Percentiles rank a stretch among this genome's conserved stretches.
These are phyloP conservation scores for Lactarius vividus DNA, from an alignment of 768 basidiomycete species.

Conservation along the genomic window DNA sequence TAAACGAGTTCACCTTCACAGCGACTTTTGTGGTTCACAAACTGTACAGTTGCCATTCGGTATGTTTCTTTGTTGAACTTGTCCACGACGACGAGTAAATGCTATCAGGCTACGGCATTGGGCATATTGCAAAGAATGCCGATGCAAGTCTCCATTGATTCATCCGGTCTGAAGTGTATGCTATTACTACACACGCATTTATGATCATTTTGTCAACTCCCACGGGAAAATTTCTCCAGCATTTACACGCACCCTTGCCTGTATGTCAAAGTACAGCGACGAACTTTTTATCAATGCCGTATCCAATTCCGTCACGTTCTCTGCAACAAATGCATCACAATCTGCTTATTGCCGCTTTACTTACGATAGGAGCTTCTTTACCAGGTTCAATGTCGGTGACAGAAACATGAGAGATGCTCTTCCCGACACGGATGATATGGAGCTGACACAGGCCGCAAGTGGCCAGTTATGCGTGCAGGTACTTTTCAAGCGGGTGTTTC, in stretches of 20 bases:
- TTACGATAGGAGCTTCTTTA: slow-evolving; percentile 67
- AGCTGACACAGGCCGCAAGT: slow-evolving; percentile 45
- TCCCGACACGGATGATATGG: slow-evolving; percentile 33
- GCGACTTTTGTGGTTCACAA: neutral
- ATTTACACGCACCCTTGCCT: slow-evolving; percentile 70
- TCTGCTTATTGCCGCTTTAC: slow-evolving; percentile 82
- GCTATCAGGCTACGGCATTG: neutral
- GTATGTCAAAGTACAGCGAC: slow-evolving; percentile 80
- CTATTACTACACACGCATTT: slow-evolving; percentile 10
- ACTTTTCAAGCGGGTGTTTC: slow-evolving; percentile 16
- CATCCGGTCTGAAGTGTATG: slow-evolving; percentile 51
- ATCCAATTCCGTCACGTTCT: slow-evolving; percentile 57
- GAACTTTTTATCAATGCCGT: slow-evolving; percentile 70
- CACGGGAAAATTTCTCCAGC: slow-evolving; percentile 41
- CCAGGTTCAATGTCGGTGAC: slow-evolving; percentile 51
- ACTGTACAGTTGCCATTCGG: neutral
- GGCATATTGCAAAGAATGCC: neutral
- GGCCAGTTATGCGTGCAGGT: slow-evolving; percentile 76
- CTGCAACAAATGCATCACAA: slow-evolving; percentile 74
- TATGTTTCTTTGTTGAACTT: neutral
- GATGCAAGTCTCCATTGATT: slow-evolving; percentile 72
- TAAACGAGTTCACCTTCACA: neutral
- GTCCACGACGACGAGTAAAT: neutral
- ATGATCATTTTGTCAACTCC: slow-evolving; percentile 7
- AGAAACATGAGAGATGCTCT: slow-evolving; percentile 23